Base-by-base conservation (phyloP, 202 grass and related monocot species). In the Musa balbisiana region DNA sequence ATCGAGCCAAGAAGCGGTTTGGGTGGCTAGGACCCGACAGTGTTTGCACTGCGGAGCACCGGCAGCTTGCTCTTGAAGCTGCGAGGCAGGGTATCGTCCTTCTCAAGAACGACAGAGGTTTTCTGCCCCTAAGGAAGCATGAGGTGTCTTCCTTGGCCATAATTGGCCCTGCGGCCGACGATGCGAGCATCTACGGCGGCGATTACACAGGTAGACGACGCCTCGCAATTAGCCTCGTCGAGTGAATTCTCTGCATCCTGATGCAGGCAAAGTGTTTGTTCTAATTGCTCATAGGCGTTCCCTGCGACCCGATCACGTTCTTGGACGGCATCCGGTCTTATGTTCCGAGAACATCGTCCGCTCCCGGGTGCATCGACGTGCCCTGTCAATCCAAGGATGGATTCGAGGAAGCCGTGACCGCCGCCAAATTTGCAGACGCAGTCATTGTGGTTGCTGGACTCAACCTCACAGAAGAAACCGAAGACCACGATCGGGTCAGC, bases 11-110 rank as follows among this genome's bases (percentile, higher is more conserved):
- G 77, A 62, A 87, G 53, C 85, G 83, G 64, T 87, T 87, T 76
- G 63, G 51, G 16, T 62, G 15, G 24, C 79, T 98, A 72, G 91
- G 90, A 22, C 84, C 87, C 1, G 76, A 60, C 59, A 85, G 87
- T 83, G 70, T 93, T 20, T 94, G 94, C 83, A 92, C 87, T 0
- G 78, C 78, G 80, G 84, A 89, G 67, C 91, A 98, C 49, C 89
- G 81, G 68, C 79, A 89, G 51, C 94, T 98, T 49, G 91, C 94
- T 64, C 84, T 86, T 51, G 94, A 93, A 75, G 81, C 94, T 69
- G 82, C 84, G 72, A 93, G 83, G n/a, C 91, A 98, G 77, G 91
- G 94, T 53, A 81, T 86, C 14, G 91, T 98, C 56, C 87, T 98
- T 76, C 73, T 98, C 79, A 93, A 98, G 83, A 98, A 94, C 73